Percentiles rank a stretch among this genome's conserved stretches.
Evolutionary conservation across 768 basidiomycete genomes (phyloP).

Genomic region (Rubroboletus satanas): DNA sequence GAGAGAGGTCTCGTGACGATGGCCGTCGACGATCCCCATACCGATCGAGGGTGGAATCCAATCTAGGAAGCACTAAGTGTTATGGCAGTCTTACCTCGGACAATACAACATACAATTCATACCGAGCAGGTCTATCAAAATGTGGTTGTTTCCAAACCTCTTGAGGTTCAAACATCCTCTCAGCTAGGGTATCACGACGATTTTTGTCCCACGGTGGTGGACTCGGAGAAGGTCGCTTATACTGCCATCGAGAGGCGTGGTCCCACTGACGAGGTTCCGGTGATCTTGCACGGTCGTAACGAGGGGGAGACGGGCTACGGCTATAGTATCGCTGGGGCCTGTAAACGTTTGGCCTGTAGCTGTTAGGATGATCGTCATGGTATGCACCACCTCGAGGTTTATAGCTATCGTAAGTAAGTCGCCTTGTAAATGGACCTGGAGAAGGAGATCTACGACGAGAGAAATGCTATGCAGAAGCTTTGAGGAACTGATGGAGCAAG

Average conservation of each 20-base stretch:
- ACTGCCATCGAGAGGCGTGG: slow-evolving; percentile 40
- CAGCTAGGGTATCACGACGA: slow-evolving; percentile 38
- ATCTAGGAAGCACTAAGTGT: slow-evolving; percentile 20
- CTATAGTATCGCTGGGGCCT: slow-evolving; percentile 35
- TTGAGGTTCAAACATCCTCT: slow-evolving; percentile 70
- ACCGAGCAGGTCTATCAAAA: slow-evolving; percentile 39
- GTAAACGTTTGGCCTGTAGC: slow-evolving; percentile 41
- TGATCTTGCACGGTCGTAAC: slow-evolving; percentile 40
- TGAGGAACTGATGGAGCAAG: slow-evolving; percentile 16
- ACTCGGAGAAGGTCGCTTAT: slow-evolving; percentile 40
- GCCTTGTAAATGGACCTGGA: slow-evolving; percentile 43
- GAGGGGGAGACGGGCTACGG: slow-evolving; percentile 53
- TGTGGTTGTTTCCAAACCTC: slow-evolving; percentile 66
- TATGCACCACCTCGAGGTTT: slow-evolving; percentile 37
- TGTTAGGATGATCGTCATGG: slow-evolving; percentile 41
- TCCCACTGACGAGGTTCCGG: slow-evolving; percentile 47
- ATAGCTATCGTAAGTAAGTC: slow-evolving; percentile 50
- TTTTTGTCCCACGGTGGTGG: slow-evolving; percentile 31
- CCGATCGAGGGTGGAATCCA: slow-evolving; percentile 31
- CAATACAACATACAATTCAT: slow-evolving; percentile 38
- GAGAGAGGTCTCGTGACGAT: slow-evolving; percentile 33
- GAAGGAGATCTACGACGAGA: slow-evolving; percentile 48
- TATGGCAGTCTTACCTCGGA: slow-evolving; percentile 21
- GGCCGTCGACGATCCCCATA: slow-evolving; percentile 36
- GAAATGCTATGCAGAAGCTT: slow-evolving; percentile 22